Percentiles rank a stretch among this genome's conserved stretches.
Conservation (phyloP, 306 rosid genomes). For the Trifolium dubium region DNA sequence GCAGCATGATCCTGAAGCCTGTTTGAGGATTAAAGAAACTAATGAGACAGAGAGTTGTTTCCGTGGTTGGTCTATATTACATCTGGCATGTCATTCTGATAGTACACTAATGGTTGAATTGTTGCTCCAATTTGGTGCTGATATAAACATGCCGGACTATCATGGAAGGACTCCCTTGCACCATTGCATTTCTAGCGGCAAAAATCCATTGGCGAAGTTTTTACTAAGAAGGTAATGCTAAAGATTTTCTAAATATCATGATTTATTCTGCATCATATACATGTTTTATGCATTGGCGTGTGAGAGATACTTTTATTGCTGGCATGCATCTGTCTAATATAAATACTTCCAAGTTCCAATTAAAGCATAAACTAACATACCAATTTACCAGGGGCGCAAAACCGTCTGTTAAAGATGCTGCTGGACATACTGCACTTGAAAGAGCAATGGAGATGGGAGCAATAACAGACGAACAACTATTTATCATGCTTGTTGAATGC, state of each 20-base stretch:
- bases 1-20: conserved; percentile 61
- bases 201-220: conserved; percentile 77
- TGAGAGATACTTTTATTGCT: background rate
- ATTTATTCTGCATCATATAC: conserved; percentile 14
- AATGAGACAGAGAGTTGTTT: conserved; percentile 62
- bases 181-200: conserved; percentile 72
- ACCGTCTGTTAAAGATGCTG: conserved; percentile 79
- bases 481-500: conserved; percentile 68
- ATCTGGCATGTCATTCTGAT: conserved; percentile 75
- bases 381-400: conserved; percentile 72
- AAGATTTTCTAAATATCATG: background rate
- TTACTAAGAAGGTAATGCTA: conserved; percentile 78
- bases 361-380: conserved; percentile 43
- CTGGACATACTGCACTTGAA: conserved; percentile 78
- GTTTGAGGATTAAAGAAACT: conserved; percentile 51
- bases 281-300: conserved; percentile 8
- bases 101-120: conserved; percentile 82
- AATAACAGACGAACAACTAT: conserved; percentile 87
- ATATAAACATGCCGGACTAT: conserved; percentile 72
- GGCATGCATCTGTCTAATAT: conserved; percentile 1
- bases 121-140: conserved; percentile 89
- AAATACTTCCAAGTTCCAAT: conserved; percentile 6
- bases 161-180: conserved; percentile 98
- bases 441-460: conserved; percentile 99
- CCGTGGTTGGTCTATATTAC: conserved; percentile 84